These are phyloP conservation scores for Forsythia viridissima DNA, from an alignment of 257 asterid species.

Conservation along the genomic window DNA sequence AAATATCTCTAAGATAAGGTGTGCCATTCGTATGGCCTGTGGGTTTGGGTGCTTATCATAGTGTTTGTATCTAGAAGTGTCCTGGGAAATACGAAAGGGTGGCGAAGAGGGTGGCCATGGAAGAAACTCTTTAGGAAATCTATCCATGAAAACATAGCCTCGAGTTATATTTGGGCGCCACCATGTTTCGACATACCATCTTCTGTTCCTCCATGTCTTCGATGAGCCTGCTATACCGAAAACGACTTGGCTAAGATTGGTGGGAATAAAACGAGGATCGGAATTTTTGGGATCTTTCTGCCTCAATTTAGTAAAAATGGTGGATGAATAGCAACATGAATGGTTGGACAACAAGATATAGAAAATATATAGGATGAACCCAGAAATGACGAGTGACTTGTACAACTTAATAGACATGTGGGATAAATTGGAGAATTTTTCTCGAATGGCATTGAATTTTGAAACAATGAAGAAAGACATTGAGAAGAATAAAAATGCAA, in stretches of 20 bases:
- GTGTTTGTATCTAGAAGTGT: constrained; percentile 21
- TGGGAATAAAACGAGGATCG: constrained; percentile 17
- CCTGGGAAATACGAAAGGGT: constrained; percentile 28
- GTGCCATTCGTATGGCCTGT: constrained; percentile 36
- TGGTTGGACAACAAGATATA: constrained; percentile 18
- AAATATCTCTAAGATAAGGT: constrained; percentile 34
- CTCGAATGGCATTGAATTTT: neutral
- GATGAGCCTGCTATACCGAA: constrained; percentile 47
- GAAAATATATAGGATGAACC: constrained; percentile 20
- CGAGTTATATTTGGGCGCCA: constrained; percentile 50
- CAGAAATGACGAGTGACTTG: constrained; percentile 14
- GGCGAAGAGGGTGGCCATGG: constrained; percentile 46
- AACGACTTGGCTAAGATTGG: constrained; percentile 36
- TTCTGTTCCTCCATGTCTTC: constrained; percentile 34
- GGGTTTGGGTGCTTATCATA: constrained; percentile 33
- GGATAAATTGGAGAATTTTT: neutral
- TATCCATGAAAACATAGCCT: constrained; percentile 43
- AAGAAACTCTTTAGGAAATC: constrained; percentile 16
- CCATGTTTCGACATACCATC: constrained; percentile 42
- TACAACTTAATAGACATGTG: neutral
- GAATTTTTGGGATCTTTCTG: neutral
- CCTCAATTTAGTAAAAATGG: neutral
- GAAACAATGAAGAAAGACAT: constrained; percentile 1
- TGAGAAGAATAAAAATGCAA: neutral
- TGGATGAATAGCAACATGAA: constrained; percentile 4